Evolutionary conservation across 768 basidiomycete genomes (phyloP).

Genomic region (Naganishia randhawae): DNA sequence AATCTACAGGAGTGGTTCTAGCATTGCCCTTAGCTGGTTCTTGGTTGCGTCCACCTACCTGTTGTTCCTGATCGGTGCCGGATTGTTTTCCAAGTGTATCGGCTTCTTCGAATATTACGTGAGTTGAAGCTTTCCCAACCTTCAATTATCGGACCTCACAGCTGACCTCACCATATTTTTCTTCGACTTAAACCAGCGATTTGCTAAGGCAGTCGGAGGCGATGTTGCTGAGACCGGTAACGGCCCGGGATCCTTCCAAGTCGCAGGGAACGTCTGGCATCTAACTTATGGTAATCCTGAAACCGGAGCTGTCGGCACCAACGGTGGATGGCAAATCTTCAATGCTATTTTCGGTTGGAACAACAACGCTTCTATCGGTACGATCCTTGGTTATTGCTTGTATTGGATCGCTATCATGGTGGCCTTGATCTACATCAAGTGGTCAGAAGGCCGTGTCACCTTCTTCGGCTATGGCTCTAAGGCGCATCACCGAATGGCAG

Average conservation of each 20-base stretch:
- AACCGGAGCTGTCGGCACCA: slow-evolving; percentile 29
- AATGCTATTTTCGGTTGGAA: slow-evolving; percentile 69
- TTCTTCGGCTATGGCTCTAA: slow-evolving; percentile 39
- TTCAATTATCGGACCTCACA: neutral
- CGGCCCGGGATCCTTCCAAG: slow-evolving; percentile 80
- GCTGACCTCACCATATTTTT: neutral
- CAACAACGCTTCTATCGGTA: slow-evolving; percentile 75
- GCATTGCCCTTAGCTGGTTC: slow-evolving; percentile 73
- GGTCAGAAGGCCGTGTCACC: slow-evolving; percentile 51
- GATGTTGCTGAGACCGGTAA: slow-evolving; percentile 58
- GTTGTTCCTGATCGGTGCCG: slow-evolving; percentile 87
- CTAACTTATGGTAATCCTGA: slow-evolving; percentile 47
- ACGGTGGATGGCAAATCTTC: slow-evolving; percentile 58
- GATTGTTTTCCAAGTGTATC: slow-evolving; percentile 76
- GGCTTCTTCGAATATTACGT: slow-evolving; percentile 66
- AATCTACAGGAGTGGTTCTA: slow-evolving; percentile 49
- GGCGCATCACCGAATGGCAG: slow-evolving; percentile 24
- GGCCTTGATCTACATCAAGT: slow-evolving; percentile 59
- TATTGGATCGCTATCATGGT: slow-evolving; percentile 84
- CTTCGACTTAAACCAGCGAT: slow-evolving; percentile 28
- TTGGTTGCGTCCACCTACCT: slow-evolving; percentile 87
- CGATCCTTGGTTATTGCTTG: slow-evolving; percentile 79
- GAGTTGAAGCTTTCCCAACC: slow-evolving; percentile 35
- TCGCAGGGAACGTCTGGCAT: slow-evolving; percentile 73
- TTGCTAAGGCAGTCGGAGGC: slow-evolving; percentile 58